A percentile compares a stretch with the other conserved stretches of the same genome.
These are phyloP conservation scores for Corylus avellana DNA, from an alignment of 306 rosid species.

Conservation along the genomic window DNA sequence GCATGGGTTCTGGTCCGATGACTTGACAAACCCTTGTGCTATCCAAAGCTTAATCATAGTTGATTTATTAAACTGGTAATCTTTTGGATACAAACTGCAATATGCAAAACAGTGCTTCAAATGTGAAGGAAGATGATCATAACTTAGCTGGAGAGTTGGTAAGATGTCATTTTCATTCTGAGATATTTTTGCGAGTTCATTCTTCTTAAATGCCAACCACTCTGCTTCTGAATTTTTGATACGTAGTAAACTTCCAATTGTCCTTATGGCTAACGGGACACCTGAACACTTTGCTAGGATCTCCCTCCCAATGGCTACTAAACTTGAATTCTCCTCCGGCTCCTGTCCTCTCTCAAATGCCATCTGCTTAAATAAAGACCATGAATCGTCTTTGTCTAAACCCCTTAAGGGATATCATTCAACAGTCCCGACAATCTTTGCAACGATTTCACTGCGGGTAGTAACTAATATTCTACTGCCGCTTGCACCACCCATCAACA, in stretches of 20 bases:
- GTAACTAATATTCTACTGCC: constrained; percentile 21
- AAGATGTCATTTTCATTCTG: too few relatives aligned
- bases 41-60: background rate
- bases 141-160: too few relatives aligned
- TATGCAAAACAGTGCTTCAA: too few relatives aligned
- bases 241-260: constrained; percentile 15
- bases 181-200: too few relatives aligned
- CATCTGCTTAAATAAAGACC: constrained; percentile 2
- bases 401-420: background rate
- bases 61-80: fast-evolving
- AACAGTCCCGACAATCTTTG: background rate
- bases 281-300: constrained; percentile 1
- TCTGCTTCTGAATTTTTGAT: background rate
- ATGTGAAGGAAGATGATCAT: too few relatives aligned
- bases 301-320: background rate
- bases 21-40: constrained; percentile 16
- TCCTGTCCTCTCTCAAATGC: constrained; percentile 18
- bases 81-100: background rate
- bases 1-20: too few relatives aligned
- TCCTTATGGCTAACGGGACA: constrained; percentile 19
- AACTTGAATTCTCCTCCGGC: background rate
- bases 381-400: background rate
- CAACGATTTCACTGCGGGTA: constrained; percentile 1
- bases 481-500: background rate
- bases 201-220: background rate